Evolutionary conservation across 2,329 filamentous ascomycete species (phyloP).

Genomic region (Lachnellula occidentalis): DNA sequence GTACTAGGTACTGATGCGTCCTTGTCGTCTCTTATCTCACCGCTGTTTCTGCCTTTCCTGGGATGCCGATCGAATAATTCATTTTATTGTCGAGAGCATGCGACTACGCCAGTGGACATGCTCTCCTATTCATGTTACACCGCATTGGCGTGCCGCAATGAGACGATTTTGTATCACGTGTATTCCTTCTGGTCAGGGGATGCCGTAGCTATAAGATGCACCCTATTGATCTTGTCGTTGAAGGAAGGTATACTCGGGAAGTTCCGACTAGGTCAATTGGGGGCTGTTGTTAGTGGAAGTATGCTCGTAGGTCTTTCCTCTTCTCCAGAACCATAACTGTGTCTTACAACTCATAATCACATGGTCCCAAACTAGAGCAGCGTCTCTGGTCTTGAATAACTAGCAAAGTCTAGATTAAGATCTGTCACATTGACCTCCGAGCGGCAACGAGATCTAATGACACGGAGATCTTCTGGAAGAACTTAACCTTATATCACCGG

Average conservation of each 20-base stretch:
- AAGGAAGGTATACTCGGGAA: background rate
- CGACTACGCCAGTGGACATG: conserved; percentile 4
- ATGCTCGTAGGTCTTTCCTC: too few species aligned
- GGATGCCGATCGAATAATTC: conserved; percentile 19
- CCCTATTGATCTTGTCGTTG: background rate
- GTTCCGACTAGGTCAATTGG: background rate
- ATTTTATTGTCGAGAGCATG: conserved; percentile 9
- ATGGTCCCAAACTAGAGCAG: too few species aligned
- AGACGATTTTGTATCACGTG: background rate
- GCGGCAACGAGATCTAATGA: background rate
- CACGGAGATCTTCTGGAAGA: background rate
- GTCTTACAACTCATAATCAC: too few species aligned
- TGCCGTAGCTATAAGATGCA: background rate
- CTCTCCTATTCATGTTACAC: conserved; percentile 19
- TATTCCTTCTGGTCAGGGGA: too few species aligned
- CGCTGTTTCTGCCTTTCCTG: conserved; percentile 19
- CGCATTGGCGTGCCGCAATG: background rate
- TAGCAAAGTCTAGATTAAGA: background rate
- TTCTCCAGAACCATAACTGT: too few species aligned
- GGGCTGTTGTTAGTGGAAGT: too few species aligned
- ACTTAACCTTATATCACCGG: too few species aligned
- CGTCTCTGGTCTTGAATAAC: too few species aligned
- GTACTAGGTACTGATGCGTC: background rate
- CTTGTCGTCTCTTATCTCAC: conserved; percentile 14
- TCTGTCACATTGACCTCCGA: background rate